A percentile compares a stretch with the other conserved stretches of the same genome.
These are phyloP conservation scores for Talaromyces marneffei DNA, from an alignment of 2,329 filamentous ascomycete species.

Conservation along the genomic window DNA sequence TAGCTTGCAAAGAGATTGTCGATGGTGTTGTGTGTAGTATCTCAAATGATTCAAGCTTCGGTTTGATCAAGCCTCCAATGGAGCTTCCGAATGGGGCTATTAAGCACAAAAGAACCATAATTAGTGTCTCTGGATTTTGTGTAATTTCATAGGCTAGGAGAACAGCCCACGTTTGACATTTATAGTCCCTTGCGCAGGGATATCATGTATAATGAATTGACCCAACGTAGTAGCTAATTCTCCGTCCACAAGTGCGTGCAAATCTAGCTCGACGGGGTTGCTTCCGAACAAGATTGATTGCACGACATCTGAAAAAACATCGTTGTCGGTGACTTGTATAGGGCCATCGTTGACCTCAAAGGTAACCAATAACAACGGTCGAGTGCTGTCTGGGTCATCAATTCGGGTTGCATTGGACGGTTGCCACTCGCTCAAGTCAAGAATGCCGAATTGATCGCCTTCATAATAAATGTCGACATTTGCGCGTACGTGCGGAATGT, in stretches of 20 bases:
- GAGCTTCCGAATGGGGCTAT: slow-evolving; percentile 56
- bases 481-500: slow-evolving; percentile 70
- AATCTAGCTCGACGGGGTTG: slow-evolving; percentile 62
- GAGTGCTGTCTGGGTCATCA: slow-evolving; percentile 49
- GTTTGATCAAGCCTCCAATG: slow-evolving; percentile 47
- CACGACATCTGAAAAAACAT: slow-evolving; percentile 75
- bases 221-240: slow-evolving; percentile 77
- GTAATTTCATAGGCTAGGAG: slow-evolving; percentile 17
- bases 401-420: slow-evolving; percentile 71
- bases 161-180: slow-evolving; percentile 83
- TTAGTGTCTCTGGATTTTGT: slow-evolving; percentile 4
- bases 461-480: slow-evolving; percentile 76
- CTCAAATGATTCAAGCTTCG: slow-evolving; percentile 64
- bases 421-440: slow-evolving; percentile 79
- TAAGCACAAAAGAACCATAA: slow-evolving; percentile 2
- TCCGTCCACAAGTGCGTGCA: slow-evolving; percentile 77
- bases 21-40: slow-evolving; percentile 67
- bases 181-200: slow-evolving; percentile 77
- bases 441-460: slow-evolving; percentile 68
- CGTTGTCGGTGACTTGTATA: slow-evolving; percentile 71
- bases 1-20: slow-evolving; percentile 64
- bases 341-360: slow-evolving; percentile 74
- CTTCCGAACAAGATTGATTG: slow-evolving; percentile 71
- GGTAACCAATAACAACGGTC: slow-evolving; percentile 63
- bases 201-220: slow-evolving; percentile 69